Conservation (phyloP, 2,329 filamentous ascomycete species). For the Sporothrix sp. region DNA sequence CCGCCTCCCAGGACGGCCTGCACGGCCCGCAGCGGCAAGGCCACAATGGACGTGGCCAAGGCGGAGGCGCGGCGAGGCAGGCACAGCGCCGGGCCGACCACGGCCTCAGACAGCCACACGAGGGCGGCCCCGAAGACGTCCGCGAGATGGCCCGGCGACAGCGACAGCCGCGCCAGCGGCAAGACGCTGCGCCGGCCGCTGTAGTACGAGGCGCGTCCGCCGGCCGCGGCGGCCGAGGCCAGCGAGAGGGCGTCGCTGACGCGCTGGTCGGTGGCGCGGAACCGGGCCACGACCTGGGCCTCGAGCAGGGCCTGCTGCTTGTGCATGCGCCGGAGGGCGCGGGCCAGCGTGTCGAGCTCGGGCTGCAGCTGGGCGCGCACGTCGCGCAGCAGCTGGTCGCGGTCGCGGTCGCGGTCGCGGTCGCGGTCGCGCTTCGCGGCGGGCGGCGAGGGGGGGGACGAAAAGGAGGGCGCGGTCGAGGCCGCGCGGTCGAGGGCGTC, state of each 20-base stretch:
- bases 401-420: slow-evolving; percentile 19
- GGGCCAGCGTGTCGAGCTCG: slow-evolving; percentile 78
- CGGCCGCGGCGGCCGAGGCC: slow-evolving; percentile 60
- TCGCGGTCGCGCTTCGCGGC: slow-evolving; percentile 9
- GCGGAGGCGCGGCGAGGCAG: slow-evolving; percentile 11
- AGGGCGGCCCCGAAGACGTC: slow-evolving; percentile 22
- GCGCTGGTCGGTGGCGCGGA: slow-evolving; percentile 60
- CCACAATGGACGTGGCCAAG: not conserved
- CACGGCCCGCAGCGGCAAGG: not conserved
- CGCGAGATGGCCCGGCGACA: slow-evolving; percentile 25
- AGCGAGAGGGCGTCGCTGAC: slow-evolving; percentile 70
- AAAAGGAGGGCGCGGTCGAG: slow-evolving; percentile 1
- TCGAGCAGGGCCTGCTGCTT: slow-evolving; percentile 72
- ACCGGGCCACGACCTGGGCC: slow-evolving; percentile 64
- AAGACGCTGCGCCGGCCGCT: slow-evolving; percentile 17
- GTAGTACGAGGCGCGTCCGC: slow-evolving; percentile 29
- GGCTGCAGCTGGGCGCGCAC: slow-evolving; percentile 60
- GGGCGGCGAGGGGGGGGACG: not conserved
- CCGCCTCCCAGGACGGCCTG: not conserved
- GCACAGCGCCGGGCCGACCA: slow-evolving; percentile 5
- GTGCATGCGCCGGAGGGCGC: slow-evolving; percentile 83
- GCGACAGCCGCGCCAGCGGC: too few relatives aligned
- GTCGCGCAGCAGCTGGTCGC: slow-evolving; percentile 37
- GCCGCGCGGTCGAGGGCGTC: slow-evolving; percentile 63
- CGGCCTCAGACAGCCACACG: not conserved